Conservation (phyloP, 2,329 filamentous ascomycete species). For the Ophiostoma fasciatum region DNA sequence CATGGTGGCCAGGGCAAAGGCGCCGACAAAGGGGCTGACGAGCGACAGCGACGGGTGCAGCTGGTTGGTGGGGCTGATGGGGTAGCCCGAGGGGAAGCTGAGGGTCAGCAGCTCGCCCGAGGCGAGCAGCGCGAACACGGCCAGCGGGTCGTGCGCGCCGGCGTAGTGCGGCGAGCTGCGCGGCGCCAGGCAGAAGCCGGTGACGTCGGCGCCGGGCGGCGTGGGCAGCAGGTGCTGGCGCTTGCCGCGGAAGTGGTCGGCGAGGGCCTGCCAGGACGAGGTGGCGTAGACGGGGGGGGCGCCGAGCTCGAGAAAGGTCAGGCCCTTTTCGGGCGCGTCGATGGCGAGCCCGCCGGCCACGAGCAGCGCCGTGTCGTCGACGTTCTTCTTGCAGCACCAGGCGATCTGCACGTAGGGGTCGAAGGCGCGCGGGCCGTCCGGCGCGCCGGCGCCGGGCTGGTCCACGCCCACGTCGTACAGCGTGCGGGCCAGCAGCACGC, state of each 20-base stretch:
- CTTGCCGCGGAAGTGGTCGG: slow-evolving; percentile 68
- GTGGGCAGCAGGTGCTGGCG: slow-evolving; percentile 56
- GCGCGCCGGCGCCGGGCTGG: slow-evolving; percentile 37
- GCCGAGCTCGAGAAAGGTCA: slow-evolving; percentile 84
- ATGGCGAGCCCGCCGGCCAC: slow-evolving; percentile 66
- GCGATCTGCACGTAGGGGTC: slow-evolving; percentile 65
- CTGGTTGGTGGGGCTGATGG: slow-evolving; percentile 84
- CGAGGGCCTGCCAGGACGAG: slow-evolving; percentile 72
- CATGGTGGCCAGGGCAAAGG: slow-evolving; percentile 55
- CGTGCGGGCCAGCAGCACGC: slow-evolving; percentile 70
- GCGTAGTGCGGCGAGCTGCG: slow-evolving; percentile 71
- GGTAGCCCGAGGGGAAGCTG: slow-evolving; percentile 83
- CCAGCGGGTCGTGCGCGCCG: slow-evolving; percentile 82
- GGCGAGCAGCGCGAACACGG: slow-evolving; percentile 60
- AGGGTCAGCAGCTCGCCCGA: slow-evolving; percentile 83
- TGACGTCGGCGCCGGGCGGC: slow-evolving; percentile 61
- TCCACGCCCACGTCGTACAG: slow-evolving; percentile 61
- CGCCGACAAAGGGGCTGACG: slow-evolving; percentile 76
- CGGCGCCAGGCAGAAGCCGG: slow-evolving; percentile 73
- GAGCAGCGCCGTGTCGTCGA: slow-evolving; percentile 81
- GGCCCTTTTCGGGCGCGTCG: slow-evolving; percentile 53
- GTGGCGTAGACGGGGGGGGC: slow-evolving; percentile 82
- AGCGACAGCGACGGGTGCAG: slow-evolving; percentile 77
- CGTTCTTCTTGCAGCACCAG: slow-evolving; percentile 91
- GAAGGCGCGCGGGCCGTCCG: slow-evolving; percentile 37